phyloP scores from a whole-genome alignment of 192 early-diverging fungal species.

The Phlyctochytrium arcticum region DNA sequence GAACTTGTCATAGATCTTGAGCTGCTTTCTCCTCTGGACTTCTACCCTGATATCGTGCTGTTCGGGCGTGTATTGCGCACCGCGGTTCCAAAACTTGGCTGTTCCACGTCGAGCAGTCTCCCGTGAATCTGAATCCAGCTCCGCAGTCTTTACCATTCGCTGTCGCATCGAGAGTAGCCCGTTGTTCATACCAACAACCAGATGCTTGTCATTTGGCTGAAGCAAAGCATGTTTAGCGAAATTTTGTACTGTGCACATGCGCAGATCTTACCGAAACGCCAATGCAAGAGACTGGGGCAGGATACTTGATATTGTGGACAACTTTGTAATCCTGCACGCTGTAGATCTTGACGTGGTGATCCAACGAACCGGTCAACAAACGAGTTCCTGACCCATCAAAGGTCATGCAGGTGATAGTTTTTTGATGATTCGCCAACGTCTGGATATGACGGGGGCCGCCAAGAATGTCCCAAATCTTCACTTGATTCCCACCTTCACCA shows the following conservation, averaged over 20 bases:
- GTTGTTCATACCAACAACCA: slow-evolving; percentile 89
- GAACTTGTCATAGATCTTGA: slow-evolving; percentile 77
- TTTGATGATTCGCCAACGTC: slow-evolving; percentile 87
- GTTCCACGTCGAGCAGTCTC: slow-evolving; percentile 56
- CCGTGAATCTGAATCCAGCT: slow-evolving; percentile 43
- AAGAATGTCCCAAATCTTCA: slow-evolving; percentile 89
- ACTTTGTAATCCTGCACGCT: slow-evolving; percentile 83
- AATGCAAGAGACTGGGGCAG: slow-evolving; percentile 83
- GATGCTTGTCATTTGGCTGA: slow-evolving; percentile 77
- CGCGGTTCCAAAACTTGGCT: slow-evolving; percentile 70
- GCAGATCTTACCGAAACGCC: slow-evolving; percentile 68
- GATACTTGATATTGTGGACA: slow-evolving; percentile 81
- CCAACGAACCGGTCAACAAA: slow-evolving; percentile 85
- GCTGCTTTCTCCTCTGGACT: slow-evolving; percentile 50
- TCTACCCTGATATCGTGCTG: slow-evolving; percentile 76
- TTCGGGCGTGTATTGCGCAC: slow-evolving; percentile 44
- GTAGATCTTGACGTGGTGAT: slow-evolving; percentile 96
- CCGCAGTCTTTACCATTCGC: slow-evolving; percentile 72
- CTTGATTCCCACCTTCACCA: slow-evolving; percentile 56
- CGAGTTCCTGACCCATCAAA: slow-evolving; percentile 74
- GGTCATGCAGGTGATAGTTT: slow-evolving; percentile 87
- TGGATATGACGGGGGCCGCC: slow-evolving; percentile 73
- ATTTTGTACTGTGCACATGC: neutral
- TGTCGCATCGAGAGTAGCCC: slow-evolving; percentile 84
- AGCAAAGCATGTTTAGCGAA: neutral